Evolutionary conservation across 2,329 filamentous ascomycete species (phyloP), one percentile per base, ranked within the genome.

Genomic region (Alternaria arbusti): DNA sequence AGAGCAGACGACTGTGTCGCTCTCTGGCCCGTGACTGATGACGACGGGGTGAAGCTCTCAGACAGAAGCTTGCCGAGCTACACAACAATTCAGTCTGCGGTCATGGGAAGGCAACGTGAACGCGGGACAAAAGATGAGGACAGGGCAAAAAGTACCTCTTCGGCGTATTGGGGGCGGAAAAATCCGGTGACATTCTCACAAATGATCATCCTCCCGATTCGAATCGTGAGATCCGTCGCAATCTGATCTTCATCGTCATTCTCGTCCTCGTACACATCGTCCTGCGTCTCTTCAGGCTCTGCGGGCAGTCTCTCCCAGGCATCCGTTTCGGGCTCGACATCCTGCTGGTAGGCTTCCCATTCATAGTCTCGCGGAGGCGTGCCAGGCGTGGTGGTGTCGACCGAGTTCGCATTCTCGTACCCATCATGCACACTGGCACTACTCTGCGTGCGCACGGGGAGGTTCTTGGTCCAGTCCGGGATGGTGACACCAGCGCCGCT

Each of bases 141-240:
- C 28, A 69, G 67, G 66, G 68, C 58, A 52, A 56, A 71, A 57
- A 71, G 60, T 78, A 79, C 78, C 75, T 80, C 78, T 78, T 80
- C 77, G 58, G 77, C 78, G 67, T 80, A 80, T 61, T 80, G 78
- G 59, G 77, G 77, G 40, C 77, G 76, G 54, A 79, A 79, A 57
- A 79, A 78, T 43, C 77, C 78, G 63, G 76, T 78, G 44, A 79
- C 74, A 26, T 79, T 80, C 49, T 80, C 77, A 63, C 76, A 79
- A n/a, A 80, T 78, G 36, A 80, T 78, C 78, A 80, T 79, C 59
- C 77, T 73, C 23, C 78, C 78, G 50, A 79, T 79, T 11, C 76
- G 73, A 59, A 80, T 78, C 15, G 77, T 79, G 36, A 79, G 71
- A 69, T 80, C 78, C 3, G 76, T 78, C 26, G 76, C 76, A 54